A percentile compares a stretch with the other conserved stretches of the same genome.
Conservation (phyloP, 2,329 filamentous ascomycete genomes). For the Hypoxylon sp. region DNA sequence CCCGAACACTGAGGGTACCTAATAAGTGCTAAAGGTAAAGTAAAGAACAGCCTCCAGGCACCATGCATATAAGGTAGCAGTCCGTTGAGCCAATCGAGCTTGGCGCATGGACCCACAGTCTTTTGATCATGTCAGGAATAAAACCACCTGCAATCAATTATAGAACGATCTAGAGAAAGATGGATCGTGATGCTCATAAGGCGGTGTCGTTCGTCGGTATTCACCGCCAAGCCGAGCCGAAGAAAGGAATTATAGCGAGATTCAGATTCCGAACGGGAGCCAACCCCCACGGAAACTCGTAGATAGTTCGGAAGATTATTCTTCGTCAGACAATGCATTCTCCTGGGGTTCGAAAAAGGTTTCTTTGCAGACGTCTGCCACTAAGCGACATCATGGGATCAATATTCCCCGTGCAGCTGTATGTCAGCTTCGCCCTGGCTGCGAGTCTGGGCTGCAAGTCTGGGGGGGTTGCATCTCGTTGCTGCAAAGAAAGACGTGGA, state of each 20-base stretch:
- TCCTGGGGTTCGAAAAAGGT: slow-evolving; percentile 17
- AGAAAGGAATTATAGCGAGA: slow-evolving; percentile 7
- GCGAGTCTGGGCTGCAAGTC: slow-evolving; percentile 25
- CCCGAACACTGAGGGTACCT: slow-evolving; percentile 18
- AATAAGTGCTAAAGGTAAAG: slow-evolving; percentile 21
- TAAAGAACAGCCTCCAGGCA: slow-evolving; percentile 31
- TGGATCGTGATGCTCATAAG: slow-evolving; percentile 33
- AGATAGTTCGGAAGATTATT: slow-evolving; percentile 36
- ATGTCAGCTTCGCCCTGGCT: slow-evolving; percentile 36
- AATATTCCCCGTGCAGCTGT: slow-evolving; percentile 21
- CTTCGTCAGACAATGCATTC: slow-evolving; percentile 23
- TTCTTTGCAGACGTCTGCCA: slow-evolving; percentile 16
- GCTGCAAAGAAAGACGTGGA: slow-evolving; percentile 27
- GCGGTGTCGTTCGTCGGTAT: slow-evolving; percentile 40
- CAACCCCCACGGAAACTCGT: slow-evolving; percentile 39
- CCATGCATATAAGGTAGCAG: slow-evolving; percentile 39
- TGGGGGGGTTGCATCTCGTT: slow-evolving; percentile 32
- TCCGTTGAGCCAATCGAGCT: slow-evolving; percentile 37
- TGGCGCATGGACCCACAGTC: slow-evolving; percentile 43
- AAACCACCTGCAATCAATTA: slow-evolving; percentile 37
- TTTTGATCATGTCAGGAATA: slow-evolving; percentile 41
- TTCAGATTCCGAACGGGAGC: slow-evolving; percentile 35
- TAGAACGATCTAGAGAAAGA: slow-evolving; percentile 40
- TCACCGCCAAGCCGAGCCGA: slow-evolving; percentile 37
- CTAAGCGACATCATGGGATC: slow-evolving; percentile 32